Base-by-base conservation (phyloP, 2,329 filamentous ascomycete genomes). In the Nemania sp. region DNA sequence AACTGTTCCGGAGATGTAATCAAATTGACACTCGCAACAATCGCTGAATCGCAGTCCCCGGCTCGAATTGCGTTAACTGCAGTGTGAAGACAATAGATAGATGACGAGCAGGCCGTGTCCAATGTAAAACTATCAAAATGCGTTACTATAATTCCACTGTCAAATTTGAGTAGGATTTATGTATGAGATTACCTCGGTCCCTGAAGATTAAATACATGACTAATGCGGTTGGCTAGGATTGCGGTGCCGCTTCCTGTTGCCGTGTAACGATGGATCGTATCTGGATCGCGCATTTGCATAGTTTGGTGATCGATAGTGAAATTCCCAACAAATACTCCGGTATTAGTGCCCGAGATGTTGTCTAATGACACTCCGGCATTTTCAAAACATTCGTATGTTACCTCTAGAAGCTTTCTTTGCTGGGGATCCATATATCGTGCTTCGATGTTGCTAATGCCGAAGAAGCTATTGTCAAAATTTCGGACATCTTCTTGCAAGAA, bases 41-140 rank as follows among this genome's bases (percentile, higher is more conserved):
- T 39, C 5, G 70, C 72, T 3, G 22, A 37, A 22, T 58, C 55
- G 15, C 59, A 62, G 15, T 66, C 62, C 9, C 43, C 40, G 11
- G 43, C 50, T 14, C 47, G 17, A 1, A 66, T 54, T 5, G 58
- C 50, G 5, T 31, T n/a, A 24, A 60, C 51, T 0, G 64, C 68
- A 22, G 59, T 39, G 40, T 71, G 66, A 1, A 70, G 33, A 6
- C 63, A 66, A 6, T 70, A 64, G 31, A 74, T 55, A 14, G 63
- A 66, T 9, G 67, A 68, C 0, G 70, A 72, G 51, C 73, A 75
- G 2, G 68, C 73, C 4, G 71, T 73, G 33, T 75, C 67, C 11
- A 73, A 49, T 7, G 65, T 65, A 8, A 73, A 64, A 68, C 12
- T 72, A 22, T 22, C 8, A 31, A 31, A 11, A 28, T 28, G 11